phyloP scores from a whole-genome alignment of 106 monocot genomes.

The Phalaenopsis equestris region DNA sequence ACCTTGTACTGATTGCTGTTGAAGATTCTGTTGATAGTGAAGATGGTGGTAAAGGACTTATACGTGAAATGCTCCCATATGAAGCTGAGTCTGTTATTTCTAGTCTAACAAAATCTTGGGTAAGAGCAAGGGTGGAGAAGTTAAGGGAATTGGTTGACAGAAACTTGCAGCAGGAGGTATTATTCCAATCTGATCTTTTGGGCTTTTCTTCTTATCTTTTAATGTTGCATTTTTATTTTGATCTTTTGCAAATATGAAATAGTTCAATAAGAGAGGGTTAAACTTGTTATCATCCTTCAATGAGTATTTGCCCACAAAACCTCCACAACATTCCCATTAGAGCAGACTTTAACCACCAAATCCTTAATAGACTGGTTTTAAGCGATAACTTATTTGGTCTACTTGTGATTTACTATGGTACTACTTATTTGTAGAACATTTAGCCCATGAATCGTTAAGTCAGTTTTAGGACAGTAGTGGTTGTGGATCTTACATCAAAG shows the following conservation, averaged over 20 bases:
- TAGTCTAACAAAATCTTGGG: constrained; percentile 73
- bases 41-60: constrained; percentile 84
- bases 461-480: too few relatives aligned
- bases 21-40: constrained; percentile 96
- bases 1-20: constrained; percentile 89
- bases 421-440: too few relatives aligned
- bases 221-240: not conserved
- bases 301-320: not conserved
- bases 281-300: not conserved
- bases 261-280: not conserved
- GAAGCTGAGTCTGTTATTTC: constrained; percentile 73
- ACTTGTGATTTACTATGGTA: too few relatives aligned
- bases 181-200: not conserved
- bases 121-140: constrained; percentile 57
- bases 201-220: not conserved
- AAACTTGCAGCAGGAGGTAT: constrained; percentile 85
- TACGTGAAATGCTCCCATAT: constrained; percentile 93
- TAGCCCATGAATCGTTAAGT: too few relatives aligned
- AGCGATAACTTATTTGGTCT: too few relatives aligned
- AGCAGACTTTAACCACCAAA: not conserved
- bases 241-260: not conserved
- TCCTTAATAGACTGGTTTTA: too few relatives aligned
- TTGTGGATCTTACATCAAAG: too few relatives aligned
- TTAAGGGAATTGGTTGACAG: constrained; percentile 79
- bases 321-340: not conserved